phyloP scores from a whole-genome alignment of 768 basidiomycete genomes.

The Psilocybe sp. region DNA sequence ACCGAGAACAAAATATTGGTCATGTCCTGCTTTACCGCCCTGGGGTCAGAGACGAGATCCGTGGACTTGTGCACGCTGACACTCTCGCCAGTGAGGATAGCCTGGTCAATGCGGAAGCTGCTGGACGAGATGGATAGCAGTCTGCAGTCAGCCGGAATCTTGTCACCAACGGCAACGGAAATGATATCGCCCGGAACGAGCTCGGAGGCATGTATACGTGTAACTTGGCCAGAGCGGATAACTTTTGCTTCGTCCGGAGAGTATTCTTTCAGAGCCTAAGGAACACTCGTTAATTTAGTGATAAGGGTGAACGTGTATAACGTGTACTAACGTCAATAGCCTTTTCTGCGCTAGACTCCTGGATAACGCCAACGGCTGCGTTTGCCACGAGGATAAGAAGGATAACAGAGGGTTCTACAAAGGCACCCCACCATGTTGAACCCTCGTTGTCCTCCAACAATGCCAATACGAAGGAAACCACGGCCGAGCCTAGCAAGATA shows the following conservation, averaged over 20 bases:
- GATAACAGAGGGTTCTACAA: constrained; percentile 95
- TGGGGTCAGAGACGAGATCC: constrained; percentile 62
- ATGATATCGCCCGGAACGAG: constrained; percentile 96
- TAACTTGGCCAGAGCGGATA: constrained; percentile 65
- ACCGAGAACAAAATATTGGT: constrained; percentile 94
- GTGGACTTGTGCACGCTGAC: constrained; percentile 81
- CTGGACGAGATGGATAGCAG: constrained; percentile 87
- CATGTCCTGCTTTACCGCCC: constrained; percentile 98
- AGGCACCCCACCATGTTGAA: constrained; percentile 72
- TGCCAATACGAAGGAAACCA: constrained; percentile 90
- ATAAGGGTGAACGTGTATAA: neutral
- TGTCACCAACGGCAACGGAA: constrained; percentile 89
- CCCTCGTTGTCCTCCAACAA: constrained; percentile 77
- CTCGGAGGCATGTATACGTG: constrained; percentile 79
- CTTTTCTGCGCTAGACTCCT: constrained; percentile 94
- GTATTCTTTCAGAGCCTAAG: constrained; percentile 92
- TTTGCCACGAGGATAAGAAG: constrained; percentile 95
- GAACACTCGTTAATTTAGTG: constrained; percentile 5
- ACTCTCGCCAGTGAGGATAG: constrained; percentile 94
- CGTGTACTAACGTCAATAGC: constrained; percentile 85
- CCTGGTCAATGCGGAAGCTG: constrained; percentile 94
- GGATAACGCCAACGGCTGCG: constrained; percentile 95
- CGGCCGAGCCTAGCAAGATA: constrained; percentile 91
- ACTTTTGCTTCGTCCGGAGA: constrained; percentile 96
- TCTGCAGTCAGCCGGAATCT: constrained; percentile 92